Conservation (phyloP, 2,329 filamentous ascomycete genomes). For the Trichoderma gracile region DNA sequence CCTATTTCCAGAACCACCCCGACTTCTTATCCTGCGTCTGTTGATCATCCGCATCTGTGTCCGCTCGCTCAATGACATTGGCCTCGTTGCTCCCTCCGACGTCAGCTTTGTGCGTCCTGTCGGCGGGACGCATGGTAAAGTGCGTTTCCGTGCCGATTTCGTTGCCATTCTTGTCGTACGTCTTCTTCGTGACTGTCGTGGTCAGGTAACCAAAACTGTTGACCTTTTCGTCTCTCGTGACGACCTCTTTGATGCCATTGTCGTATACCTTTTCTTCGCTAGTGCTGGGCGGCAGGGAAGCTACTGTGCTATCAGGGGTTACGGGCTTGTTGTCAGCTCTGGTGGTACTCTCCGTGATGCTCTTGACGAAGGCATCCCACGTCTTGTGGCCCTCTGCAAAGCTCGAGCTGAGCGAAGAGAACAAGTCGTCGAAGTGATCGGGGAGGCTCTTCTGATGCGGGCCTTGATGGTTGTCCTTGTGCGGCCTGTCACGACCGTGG, state of each 20-base stretch:
- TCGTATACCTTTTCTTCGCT: slow-evolving; percentile 25
- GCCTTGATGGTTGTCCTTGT: neutral
- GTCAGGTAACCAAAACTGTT: slow-evolving; percentile 48
- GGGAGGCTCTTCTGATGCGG: slow-evolving; percentile 29
- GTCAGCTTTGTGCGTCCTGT: slow-evolving; percentile 29
- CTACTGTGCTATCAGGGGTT: slow-evolving; percentile 2
- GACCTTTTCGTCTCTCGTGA: slow-evolving; percentile 45
- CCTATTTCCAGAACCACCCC: slow-evolving; percentile 47
- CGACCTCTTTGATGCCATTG: slow-evolving; percentile 38
- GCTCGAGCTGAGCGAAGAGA: slow-evolving; percentile 41
- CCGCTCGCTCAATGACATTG: slow-evolving; percentile 19
- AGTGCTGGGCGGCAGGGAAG: slow-evolving; percentile 12
- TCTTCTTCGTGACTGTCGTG: slow-evolving; percentile 44
- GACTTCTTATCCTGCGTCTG: slow-evolving; percentile 32
- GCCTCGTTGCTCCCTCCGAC: slow-evolving; percentile 23
- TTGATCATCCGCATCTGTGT: slow-evolving; percentile 1
- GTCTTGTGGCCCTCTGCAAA: slow-evolving; percentile 43
- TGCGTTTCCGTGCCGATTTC: slow-evolving; percentile 44
- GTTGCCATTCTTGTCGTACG: slow-evolving; percentile 44
- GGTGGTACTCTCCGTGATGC: slow-evolving; percentile 32
- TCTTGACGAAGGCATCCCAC: slow-evolving; percentile 45
- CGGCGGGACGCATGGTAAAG: slow-evolving; percentile 37
- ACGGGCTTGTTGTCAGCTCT: slow-evolving; percentile 9
- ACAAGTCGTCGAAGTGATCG: slow-evolving; percentile 46
- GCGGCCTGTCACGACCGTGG: neutral